Base-by-base conservation (phyloP, 1,284 basidiomycete genomes). In the Jaminaea rosea region DNA sequence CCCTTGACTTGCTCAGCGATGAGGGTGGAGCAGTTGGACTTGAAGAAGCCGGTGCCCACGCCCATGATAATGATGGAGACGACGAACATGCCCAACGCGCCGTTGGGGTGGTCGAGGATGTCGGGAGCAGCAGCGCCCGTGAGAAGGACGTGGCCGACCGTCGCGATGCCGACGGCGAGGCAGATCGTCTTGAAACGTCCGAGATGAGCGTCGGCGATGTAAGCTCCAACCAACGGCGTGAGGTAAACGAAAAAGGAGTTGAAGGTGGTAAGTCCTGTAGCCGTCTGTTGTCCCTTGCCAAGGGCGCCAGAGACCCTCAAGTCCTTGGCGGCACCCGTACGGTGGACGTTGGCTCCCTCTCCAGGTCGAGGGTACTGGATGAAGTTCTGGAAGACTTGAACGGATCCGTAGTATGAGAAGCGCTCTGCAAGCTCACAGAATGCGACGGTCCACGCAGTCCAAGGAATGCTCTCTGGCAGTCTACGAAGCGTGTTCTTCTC, bases 11-110 rank as follows among this genome's bases (percentile, higher is more conserved):
- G 72, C 69, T 88, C 88, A 4, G 64, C 67, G n/a, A 73, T 64
- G 41, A 73, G 34, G 2, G 65, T 62, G 3, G 50, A 34, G 44
- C 69, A 58, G 11, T 53, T 59, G 0, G 83, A 73, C 76, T 89
- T 89, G 80, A 91, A 88, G 26, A 82, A 79, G 19, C 87, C 88
- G 3, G 88, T 84, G 8, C 82, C 80, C 17, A 79, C 47, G 15
- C 75, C 75, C 60, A 67, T 68, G 31, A 72, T 46, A 52, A 73
- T 50, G 26, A 73, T 55, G 15, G 65, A 63, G 37, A 73, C 49
- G 41, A 79, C 64, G 67, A 90, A 87, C 34, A 80, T 78, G 2
- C 80, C 84, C 26, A 84, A 74, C 0, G 86, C 79, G 26, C 78
- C 76, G 31, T 81, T 75, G 24, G 77, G 62, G 37, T 61, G 44